Conservation (phyloP, 371 early-diverging fungal genomes). For the Lichtheimia corymbifera region DNA sequence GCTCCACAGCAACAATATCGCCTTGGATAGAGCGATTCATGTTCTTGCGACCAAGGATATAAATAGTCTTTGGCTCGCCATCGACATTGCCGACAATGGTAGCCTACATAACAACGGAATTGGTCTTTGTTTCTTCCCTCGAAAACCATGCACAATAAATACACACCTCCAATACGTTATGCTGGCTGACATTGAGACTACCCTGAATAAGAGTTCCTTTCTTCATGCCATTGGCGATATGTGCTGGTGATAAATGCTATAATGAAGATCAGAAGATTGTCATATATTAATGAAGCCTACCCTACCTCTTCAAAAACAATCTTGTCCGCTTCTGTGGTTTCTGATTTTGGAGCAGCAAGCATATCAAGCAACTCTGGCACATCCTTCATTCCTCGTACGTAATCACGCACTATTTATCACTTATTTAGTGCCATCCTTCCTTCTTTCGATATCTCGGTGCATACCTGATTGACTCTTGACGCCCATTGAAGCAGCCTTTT, state of each 20-base stretch:
- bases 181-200: constrained; percentile 74
- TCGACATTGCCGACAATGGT: constrained; percentile 75
- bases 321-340: constrained; percentile 36
- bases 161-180: constrained; percentile 82
- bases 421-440: background rate
- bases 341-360: constrained; percentile 67
- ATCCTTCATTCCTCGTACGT: constrained; percentile 52
- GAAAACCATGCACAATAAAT: background rate
- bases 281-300: background rate
- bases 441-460: background rate
- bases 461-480: constrained; percentile 65
- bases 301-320: constrained; percentile 59
- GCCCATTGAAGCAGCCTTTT: constrained; percentile 67
- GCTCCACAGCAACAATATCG: constrained; percentile 19
- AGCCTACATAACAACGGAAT: constrained; percentile 45
- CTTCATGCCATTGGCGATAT: constrained; percentile 85
- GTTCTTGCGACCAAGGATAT: constrained; percentile 79
- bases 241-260: constrained; percentile 70
- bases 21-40: constrained; percentile 94
- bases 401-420: constrained; percentile 44
- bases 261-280: background rate
- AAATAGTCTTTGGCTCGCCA: constrained; percentile 71
- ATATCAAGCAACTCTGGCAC: constrained; percentile 88
- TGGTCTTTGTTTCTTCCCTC: background rate
- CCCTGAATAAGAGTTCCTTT: constrained; percentile 82